phyloP scores from a whole-genome alignment of 768 basidiomycete species.

The Polyporus arcularius region DNA sequence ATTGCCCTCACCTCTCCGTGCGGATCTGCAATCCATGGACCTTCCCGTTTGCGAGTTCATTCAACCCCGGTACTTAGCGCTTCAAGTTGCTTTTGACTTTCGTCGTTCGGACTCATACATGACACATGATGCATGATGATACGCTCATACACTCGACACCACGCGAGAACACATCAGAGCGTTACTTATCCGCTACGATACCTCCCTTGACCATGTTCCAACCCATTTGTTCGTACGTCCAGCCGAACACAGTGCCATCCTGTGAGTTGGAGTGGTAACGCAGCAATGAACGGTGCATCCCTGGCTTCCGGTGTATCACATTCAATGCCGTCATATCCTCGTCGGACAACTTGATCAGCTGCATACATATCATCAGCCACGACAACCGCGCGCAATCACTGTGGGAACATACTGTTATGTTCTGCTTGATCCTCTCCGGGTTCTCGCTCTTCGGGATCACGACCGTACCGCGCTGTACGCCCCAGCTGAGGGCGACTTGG shows the following conservation, averaged over 20 bases:
- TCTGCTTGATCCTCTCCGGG: constrained; percentile 49
- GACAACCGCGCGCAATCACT: background rate
- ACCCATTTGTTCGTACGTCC: constrained; percentile 46
- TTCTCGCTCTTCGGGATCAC: constrained; percentile 58
- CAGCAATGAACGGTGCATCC: constrained; percentile 41
- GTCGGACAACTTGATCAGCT: constrained; percentile 61
- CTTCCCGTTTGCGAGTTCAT: constrained; percentile 23
- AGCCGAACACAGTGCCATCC: constrained; percentile 41
- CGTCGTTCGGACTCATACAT: background rate
- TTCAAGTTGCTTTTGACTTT: background rate
- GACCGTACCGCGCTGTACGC: constrained; percentile 50
- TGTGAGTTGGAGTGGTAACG: constrained; percentile 21
- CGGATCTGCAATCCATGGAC: too few relatives aligned
- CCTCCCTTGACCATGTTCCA: constrained; percentile 43
- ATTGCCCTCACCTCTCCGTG: too few relatives aligned
- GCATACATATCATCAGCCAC: constrained; percentile 52
- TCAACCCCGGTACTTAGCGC: constrained; percentile 23
- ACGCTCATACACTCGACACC: background rate
- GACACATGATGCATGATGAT: too few relatives aligned
- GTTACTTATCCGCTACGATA: constrained; percentile 2
- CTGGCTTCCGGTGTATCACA: constrained; percentile 55
- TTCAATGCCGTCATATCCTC: constrained; percentile 62
- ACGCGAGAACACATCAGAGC: too few relatives aligned
- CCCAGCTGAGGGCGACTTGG: constrained; percentile 60
- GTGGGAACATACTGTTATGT: constrained; percentile 41